Percentiles rank a stretch among this genome's conserved stretches.
Conservation (phyloP, 768 basidiomycete genomes). For the Amanita thiersii region DNA sequence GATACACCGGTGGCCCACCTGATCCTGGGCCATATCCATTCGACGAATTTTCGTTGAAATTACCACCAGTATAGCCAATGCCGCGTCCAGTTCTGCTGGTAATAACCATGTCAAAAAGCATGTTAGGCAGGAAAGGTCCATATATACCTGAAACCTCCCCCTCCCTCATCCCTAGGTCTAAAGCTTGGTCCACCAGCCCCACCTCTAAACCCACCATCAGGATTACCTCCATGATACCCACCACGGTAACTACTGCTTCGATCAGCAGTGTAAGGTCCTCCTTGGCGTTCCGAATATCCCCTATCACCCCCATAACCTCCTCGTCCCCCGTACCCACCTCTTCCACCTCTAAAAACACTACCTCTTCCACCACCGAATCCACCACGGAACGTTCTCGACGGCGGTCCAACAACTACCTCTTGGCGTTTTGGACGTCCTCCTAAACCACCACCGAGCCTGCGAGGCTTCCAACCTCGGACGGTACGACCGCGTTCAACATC, state of each 20-base stretch:
- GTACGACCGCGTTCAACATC: conserved; percentile 98
- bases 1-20: conserved; percentile 30
- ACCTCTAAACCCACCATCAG: conserved; percentile 26
- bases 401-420: conserved; percentile 22
- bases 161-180: conserved; percentile 34
- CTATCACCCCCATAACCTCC: conserved; percentile 36
- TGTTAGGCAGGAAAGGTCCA: conserved; percentile 1
- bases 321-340: conserved; percentile 28
- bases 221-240: conserved; percentile 12
- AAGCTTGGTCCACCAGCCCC: conserved; percentile 36
- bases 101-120: conserved; percentile 9
- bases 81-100: conserved; percentile 53
- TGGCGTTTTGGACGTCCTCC: conserved; percentile 91
- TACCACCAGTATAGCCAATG: conserved; percentile 60
- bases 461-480: conserved; percentile 97
- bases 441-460: conserved; percentile 94
- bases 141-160: conserved; percentile 45
- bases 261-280: conserved; percentile 30
- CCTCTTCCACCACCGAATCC: conserved; percentile 36
- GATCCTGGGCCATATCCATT: conserved; percentile 46
- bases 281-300: conserved; percentile 33
- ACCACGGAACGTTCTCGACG: conserved; percentile 36
- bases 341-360: conserved; percentile 30
- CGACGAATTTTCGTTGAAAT: conserved; percentile 43
- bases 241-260: conserved; percentile 30